Base-by-base conservation (phyloP, 495 filamentous ascomycete species). In the Annulohypoxylon bovei region DNA sequence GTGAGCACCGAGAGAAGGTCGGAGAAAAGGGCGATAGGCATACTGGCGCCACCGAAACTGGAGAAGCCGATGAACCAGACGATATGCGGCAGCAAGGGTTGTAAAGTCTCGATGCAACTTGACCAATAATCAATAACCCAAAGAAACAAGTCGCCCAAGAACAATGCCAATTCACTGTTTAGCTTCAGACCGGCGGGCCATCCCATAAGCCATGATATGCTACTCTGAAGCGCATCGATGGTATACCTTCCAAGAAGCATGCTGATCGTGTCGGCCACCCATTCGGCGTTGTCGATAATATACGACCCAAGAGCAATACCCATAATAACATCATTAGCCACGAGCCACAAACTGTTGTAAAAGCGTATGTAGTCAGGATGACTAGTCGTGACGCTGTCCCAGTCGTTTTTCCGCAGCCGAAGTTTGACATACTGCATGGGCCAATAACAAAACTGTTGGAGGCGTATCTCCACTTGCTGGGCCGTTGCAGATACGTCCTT, bases 111-210 rank as follows among this genome's bases (percentile, higher is more conserved):
- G 71, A 97, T 92, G 76, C 89, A 94, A 57, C 88, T 90, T 56
- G 91, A 91, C 96, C 96, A 99, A 74, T 97, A 94, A 66, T 97
- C 93, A 68, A 99, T 98, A 35, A 99, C 95, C 95, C 96, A 98
- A 0, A 98, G 79, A 75, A 98, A 98, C 9, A 99, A 79, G 68
- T 97, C 94, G 67, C 95, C 96, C 1, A 99, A 87, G 69, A 99
- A 99, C 22, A 88, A 85, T 2, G 94, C 96, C 30, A 99, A 86
- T 76, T 99, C 96, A 56, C 89, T 96, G 78, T 99, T 99, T 40
- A 99, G 85, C 76, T 99, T 99, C 62, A 99, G 81, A 23, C 95
- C 95, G n/a, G 93, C 95, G n/a, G 95, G 95, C 90, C 90, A 96
- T 62, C 92, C 92, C 91, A 93, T 97, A 42, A 99, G 87, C 95